These are phyloP conservation scores for Vitis vinifera DNA, from an alignment of 164 flowering plant genomes.

Conservation along the genomic window ASM3070453v1 NC_081812.1:18058501-18059000, in stretches of 20 bases:
- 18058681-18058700: too few species aligned
- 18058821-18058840: conserved; percentile 44
- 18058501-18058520: conserved; percentile 38
- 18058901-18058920: conserved; percentile 33
- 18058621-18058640: too few species aligned
- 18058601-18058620: too few species aligned
- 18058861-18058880: conserved; percentile 44
- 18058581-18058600: too few species aligned
- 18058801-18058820: conserved; percentile 61
- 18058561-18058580: too few species aligned
- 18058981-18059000: conserved; percentile 59
- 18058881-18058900: conserved; percentile 38
- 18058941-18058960: conserved; percentile 68
- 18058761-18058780: background rate
- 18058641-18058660: too few species aligned
- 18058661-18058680: too few species aligned
- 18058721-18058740: background rate
- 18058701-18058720: too few species aligned
- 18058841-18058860: conserved; percentile 38
- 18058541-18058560: too few species aligned
- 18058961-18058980: conserved; percentile 67
- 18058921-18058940: conserved; percentile 47
- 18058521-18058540: background rate
- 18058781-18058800: conserved; percentile 77
- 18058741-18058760: background rate